phyloP scores from a whole-genome alignment of 768 basidiomycete genomes.

The Chlorophyllum brunneum region DNA sequence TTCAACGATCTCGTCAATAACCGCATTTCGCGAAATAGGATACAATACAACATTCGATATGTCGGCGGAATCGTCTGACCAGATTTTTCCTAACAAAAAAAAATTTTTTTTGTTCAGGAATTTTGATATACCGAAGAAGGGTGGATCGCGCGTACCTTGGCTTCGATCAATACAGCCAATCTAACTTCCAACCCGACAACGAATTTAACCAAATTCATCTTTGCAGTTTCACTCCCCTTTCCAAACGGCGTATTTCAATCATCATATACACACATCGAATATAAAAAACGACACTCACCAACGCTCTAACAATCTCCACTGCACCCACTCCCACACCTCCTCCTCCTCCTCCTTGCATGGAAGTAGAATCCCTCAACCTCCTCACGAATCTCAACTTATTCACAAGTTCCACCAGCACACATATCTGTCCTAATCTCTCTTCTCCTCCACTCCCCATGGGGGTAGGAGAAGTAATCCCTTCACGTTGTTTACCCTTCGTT shows the following conservation, averaged over 20 bases:
- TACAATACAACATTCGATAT: constrained; percentile 55
- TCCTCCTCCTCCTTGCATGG: not conserved
- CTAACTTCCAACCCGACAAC: constrained; percentile 52
- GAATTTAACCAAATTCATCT: constrained; percentile 39
- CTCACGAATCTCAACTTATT: constrained; percentile 42
- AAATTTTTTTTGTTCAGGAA: not conserved
- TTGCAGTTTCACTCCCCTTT: constrained; percentile 27
- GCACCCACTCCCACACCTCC: not conserved
- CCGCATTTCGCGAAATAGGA: constrained; percentile 62
- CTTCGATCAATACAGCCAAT: constrained; percentile 51
- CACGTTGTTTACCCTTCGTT: constrained; percentile 18
- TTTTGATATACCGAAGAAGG: not conserved
- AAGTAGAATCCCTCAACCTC: constrained; percentile 34
- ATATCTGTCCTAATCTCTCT: constrained; percentile 58
- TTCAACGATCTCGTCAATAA: constrained; percentile 61
- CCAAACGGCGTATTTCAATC: not conserved
- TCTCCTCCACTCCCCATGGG: constrained; percentile 49
- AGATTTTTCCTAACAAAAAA: constrained; percentile 48
- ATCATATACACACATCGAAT: not conserved
- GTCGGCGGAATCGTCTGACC: constrained; percentile 45
- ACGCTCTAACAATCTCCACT: not conserved
- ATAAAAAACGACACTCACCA: constrained; percentile 24
- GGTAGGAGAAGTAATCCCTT: no score
- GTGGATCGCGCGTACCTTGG: constrained; percentile 38
- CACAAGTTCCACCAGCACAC: constrained; percentile 61